Percentiles rank a stretch among this genome's conserved stretches.
Evolutionary conservation across 1,284 basidiomycete genomes (phyloP).

Genomic region (Coniferiporia sulphurascens): DNA sequence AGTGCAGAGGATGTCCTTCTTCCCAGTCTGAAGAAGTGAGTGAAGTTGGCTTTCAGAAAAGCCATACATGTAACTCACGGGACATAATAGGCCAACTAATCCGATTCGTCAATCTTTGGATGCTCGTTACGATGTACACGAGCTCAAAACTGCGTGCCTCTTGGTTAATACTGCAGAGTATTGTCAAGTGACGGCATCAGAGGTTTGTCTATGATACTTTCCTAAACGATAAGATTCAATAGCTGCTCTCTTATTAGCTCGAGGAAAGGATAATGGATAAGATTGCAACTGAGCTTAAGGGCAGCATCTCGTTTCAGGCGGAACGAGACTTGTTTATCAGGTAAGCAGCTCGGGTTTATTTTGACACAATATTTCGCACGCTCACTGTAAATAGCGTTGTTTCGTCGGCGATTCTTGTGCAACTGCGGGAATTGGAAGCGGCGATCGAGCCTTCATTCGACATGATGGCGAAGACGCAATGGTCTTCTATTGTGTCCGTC

Average conservation of each 20-base stretch:
- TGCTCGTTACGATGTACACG: constrained; percentile 64
- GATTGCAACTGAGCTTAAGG: constrained; percentile 70
- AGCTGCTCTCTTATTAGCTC: constrained; percentile 45
- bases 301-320: constrained; percentile 75
- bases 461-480: constrained; percentile 70
- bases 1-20: constrained; percentile 76
- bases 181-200: constrained; percentile 86
- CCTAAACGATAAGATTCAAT: background rate
- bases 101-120: constrained; percentile 68
- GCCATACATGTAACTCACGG: background rate
- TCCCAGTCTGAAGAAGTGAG: constrained; percentile 64
- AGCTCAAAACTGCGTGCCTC: constrained; percentile 78
- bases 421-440: constrained; percentile 79
- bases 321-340: constrained; percentile 88
- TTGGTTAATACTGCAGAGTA: constrained; percentile 98
- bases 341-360: constrained; percentile 34
- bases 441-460: constrained; percentile 74
- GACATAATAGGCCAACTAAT: constrained; percentile 32
- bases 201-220: constrained; percentile 42
- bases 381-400: constrained; percentile 53
- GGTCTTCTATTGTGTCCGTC: constrained; percentile 77
- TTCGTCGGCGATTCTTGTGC: constrained; percentile 72
- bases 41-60: background rate
- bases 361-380: background rate
- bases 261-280: constrained; percentile 89